Percentiles rank a stretch among this genome's conserved stretches.
Evolutionary conservation across 1,284 basidiomycete genomes (phyloP).

Genomic region (Coniferiporia weirii): DNA sequence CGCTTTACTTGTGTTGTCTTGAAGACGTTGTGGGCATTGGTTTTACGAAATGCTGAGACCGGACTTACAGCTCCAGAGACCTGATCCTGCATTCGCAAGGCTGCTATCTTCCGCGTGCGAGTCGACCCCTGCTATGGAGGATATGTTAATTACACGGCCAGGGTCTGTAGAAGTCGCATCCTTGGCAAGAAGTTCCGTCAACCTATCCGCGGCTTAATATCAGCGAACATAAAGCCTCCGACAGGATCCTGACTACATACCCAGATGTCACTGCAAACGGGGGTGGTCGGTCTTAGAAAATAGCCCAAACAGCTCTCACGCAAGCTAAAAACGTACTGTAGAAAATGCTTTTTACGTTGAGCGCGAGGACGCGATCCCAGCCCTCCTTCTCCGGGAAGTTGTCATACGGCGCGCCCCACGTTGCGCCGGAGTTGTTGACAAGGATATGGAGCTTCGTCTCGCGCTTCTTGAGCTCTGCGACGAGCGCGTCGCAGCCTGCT

Average conservation of each 20-base stretch:
- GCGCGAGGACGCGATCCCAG: conserved; percentile 77
- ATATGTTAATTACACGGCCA: conserved; percentile 76
- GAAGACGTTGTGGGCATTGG: too few relatives aligned
- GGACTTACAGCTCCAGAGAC: conserved; percentile 77
- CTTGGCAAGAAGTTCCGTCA: conserved; percentile 63
- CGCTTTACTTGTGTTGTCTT: conserved; percentile 78
- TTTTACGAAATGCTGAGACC: too few relatives aligned
- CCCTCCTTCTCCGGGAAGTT: conserved; percentile 76
- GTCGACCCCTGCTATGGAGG: conserved; percentile 64
- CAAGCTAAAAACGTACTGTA: conserved; percentile 48
- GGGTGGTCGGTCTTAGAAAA: too few relatives aligned
- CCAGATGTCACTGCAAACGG: conserved; percentile 54
- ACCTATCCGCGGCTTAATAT: conserved; percentile 25
- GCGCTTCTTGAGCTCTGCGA: conserved; percentile 59
- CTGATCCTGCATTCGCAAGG: conserved; percentile 53
- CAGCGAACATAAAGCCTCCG: too few relatives aligned
- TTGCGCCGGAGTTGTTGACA: conserved; percentile 76
- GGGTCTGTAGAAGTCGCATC: conserved; percentile 65
- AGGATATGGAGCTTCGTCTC: conserved; percentile 73
- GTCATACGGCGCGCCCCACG: conserved; percentile 74
- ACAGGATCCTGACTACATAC: conserved; percentile 31
- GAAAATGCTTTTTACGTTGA: conserved; percentile 80
- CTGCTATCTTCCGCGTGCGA: conserved; percentile 44
- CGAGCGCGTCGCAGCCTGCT: conserved; percentile 76
- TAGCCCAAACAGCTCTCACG: background rate